These are phyloP conservation scores for Trichoderma endophyticum DNA, from an alignment of 2,329 filamentous ascomycete genomes.

Conservation along the genomic window DNA sequence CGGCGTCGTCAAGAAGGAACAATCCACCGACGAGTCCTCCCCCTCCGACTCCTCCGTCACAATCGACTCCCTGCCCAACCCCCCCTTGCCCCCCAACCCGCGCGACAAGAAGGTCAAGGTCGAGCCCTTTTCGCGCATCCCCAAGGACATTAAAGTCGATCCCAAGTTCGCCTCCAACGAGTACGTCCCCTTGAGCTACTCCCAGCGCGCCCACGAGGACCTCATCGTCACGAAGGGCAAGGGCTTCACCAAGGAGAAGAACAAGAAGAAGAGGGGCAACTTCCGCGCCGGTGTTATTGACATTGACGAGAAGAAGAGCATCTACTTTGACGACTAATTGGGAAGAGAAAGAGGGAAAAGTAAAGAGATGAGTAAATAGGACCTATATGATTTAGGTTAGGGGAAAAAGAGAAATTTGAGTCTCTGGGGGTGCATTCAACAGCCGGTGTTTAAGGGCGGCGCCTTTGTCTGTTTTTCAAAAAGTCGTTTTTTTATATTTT, in stretches of 20 bases:
- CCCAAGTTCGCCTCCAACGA: constrained; percentile 71
- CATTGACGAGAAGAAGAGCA: constrained; percentile 73
- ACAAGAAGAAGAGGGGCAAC: constrained; percentile 91
- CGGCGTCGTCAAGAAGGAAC: constrained; percentile 3
- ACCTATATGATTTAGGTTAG: not conserved
- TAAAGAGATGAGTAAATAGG: not conserved
- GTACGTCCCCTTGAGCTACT: constrained; percentile 83
- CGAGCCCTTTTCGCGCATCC: constrained; percentile 75
- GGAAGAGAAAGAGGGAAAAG: not conserved
- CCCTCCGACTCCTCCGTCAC: constrained; percentile 52
- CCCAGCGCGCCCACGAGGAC: constrained; percentile 82
- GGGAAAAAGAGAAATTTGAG: not conserved
- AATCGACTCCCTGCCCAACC: constrained; percentile 45
- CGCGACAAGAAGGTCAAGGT: constrained; percentile 47
- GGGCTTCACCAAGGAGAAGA: constrained; percentile 99
- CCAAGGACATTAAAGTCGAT: constrained; percentile 65
- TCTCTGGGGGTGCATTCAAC: constrained; percentile 15
- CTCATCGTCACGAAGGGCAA: constrained; percentile 90
- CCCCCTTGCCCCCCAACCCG: constrained; percentile 54
- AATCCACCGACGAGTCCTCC: constrained; percentile 41
- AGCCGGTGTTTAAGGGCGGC: constrained; percentile 27
- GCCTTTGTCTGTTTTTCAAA: not conserved
- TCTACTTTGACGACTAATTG: constrained; percentile 87
- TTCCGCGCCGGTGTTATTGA: constrained; percentile 90
- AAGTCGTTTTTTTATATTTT: not conserved